Evolutionary conservation across 371 early-diverging fungal genomes (phyloP).

Genomic region (Smittium mucronatum): DNA sequence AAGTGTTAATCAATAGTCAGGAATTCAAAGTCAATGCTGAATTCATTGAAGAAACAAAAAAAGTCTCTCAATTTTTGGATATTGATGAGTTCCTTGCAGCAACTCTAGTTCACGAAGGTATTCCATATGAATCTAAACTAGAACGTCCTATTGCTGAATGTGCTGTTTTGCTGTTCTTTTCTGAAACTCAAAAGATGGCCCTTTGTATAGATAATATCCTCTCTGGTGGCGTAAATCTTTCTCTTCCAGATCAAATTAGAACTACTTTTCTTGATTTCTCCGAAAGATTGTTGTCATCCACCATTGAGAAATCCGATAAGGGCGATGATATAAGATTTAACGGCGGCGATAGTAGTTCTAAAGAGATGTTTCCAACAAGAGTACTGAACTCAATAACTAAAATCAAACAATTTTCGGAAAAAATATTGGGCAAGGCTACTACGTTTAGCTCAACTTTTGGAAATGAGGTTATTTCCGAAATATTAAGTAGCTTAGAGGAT

Average conservation of each 20-base stretch:
- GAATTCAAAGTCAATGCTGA: constrained; percentile 48
- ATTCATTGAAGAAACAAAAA: constrained; percentile 47
- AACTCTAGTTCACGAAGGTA: constrained; percentile 49
- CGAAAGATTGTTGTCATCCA: constrained; percentile 32
- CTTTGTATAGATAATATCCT: constrained; percentile 47
- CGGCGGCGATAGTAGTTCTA: neutral
- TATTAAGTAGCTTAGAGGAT: constrained; percentile 37
- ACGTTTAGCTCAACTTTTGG: constrained; percentile 21
- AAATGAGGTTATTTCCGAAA: constrained; percentile 36
- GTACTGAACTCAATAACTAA: constrained; percentile 31
- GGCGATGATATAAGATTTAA: neutral
- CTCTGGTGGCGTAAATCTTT: constrained; percentile 36
- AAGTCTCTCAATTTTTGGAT: constrained; percentile 63
- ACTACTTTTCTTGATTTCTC: constrained; percentile 26
- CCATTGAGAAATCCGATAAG: constrained; percentile 13
- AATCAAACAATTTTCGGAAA: constrained; percentile 33
- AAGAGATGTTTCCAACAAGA: constrained; percentile 29
- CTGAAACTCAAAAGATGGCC: constrained; percentile 52
- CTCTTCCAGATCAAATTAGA: constrained; percentile 37
- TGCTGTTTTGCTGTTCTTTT: constrained; percentile 51
- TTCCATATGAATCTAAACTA: constrained; percentile 35
- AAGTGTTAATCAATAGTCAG: constrained; percentile 38
- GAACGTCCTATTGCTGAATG: constrained; percentile 50
- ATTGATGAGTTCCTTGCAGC: constrained; percentile 68
- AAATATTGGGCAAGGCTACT: constrained; percentile 18